Evolutionary conservation across 75 land plant genomes (phyloP).

Genomic region (Larix kaempferi): DNA sequence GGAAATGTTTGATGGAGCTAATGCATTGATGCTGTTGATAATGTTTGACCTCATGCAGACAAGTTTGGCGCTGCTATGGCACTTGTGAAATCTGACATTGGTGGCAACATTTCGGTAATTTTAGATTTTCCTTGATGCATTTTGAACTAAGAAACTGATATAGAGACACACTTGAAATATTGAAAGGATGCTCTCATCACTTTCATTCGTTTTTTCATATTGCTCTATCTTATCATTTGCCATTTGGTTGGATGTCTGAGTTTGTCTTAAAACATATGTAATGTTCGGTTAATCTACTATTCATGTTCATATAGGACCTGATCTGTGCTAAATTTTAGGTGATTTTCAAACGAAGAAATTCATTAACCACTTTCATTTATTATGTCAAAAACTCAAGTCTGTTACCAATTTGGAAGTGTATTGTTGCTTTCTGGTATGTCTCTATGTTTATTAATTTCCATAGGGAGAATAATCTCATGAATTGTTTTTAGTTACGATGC

Average conservation of each 20-base stretch:
- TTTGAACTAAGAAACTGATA: neutral
- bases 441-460: neutral
- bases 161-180: neutral
- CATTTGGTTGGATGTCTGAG: constrained; percentile 1
- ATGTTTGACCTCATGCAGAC: constrained; percentile 41
- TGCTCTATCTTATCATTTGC: neutral
- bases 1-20: neutral
- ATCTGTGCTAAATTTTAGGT: no score
- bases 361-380: no score
- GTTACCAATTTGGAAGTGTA: neutral
- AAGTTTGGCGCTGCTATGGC: constrained; percentile 87
- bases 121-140: neutral
- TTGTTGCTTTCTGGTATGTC: neutral
- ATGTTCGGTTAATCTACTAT: neutral
- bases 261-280: neutral
- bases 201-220: neutral
- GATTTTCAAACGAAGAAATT: no score
- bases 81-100: constrained; percentile 74
- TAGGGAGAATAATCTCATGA: neutral
- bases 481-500: neutral
- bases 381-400: no score
- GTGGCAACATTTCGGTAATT: constrained; percentile 88
- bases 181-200: neutral
- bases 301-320: no score
- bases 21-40: constrained; percentile 1